These are phyloP conservation scores for Atalantia buxifolia DNA, from an alignment of 345 rosid genomes.

Conservation along the genomic window DNA sequence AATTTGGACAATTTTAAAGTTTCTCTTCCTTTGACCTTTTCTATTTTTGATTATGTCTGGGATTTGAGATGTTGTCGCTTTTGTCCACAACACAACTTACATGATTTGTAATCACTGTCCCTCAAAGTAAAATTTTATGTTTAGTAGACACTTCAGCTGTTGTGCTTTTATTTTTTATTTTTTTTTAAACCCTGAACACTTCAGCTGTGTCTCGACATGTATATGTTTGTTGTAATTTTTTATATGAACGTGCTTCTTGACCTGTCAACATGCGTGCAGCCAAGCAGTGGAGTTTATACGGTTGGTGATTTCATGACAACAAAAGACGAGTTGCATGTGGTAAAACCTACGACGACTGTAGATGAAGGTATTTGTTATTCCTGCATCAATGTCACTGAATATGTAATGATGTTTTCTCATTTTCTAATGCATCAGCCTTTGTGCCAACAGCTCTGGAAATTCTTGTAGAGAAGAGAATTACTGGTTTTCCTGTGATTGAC, in stretches of 20 bases:
- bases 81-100: no score
- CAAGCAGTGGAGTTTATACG: constrained; percentile 51
- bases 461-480: constrained; percentile 72
- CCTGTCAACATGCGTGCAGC: constrained; percentile 45
- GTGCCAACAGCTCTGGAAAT: constrained; percentile 56
- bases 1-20: background rate
- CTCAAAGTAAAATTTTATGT: background rate
- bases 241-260: background rate
- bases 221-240: background rate
- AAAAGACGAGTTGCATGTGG: constrained; percentile 69
- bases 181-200: background rate
- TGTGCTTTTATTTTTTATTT: no score
- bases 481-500: constrained; percentile 90
- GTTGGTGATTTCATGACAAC: constrained; percentile 92
- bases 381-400: background rate
- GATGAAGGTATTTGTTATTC: constrained; percentile 59
- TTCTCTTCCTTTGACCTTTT: background rate
- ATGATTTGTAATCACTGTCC: background rate
- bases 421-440: constrained; percentile 14
- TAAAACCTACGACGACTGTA: constrained; percentile 71
- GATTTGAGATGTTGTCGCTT: no score
- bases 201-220: background rate
- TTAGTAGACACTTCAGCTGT: no score
- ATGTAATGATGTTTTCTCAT: background rate
- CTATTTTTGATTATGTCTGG: background rate